Conservation (phyloP, 306 rosid species). For the Mimosa pudica region DNA sequence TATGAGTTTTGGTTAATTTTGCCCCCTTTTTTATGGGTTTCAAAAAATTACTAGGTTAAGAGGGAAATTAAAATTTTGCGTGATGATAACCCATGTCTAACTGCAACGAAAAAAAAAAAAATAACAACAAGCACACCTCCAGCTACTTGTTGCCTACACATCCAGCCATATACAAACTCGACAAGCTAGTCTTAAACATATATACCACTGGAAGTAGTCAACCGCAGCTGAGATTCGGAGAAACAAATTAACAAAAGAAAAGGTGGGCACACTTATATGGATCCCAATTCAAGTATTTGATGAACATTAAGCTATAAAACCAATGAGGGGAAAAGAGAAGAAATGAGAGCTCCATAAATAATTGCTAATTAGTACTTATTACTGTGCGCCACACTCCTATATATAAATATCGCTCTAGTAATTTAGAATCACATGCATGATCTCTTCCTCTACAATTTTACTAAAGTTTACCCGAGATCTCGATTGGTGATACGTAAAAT, state of each 20-base stretch:
- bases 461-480: background rate
- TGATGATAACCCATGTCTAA: background rate
- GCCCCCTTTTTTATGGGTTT: background rate
- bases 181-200: background rate
- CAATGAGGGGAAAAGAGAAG: background rate
- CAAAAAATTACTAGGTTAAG: background rate
- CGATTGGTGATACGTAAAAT: background rate
- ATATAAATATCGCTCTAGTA: background rate
- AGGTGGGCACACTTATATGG: background rate
- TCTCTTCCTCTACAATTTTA: background rate
- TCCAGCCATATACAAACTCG: background rate
- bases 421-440: background rate
- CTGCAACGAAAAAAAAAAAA: too few relatives aligned
- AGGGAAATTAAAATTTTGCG: background rate
- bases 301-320: background rate
- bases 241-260: background rate
- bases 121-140: too few relatives aligned
- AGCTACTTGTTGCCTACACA: background rate
- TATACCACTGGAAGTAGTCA: background rate
- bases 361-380: background rate
- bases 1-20: background rate
- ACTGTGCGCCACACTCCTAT: background rate
- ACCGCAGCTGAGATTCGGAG: background rate
- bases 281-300: background rate
- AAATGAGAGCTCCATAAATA: background rate